Percentiles rank a stretch among this genome's conserved stretches.
Evolutionary conservation across 495 filamentous ascomycete genomes (phyloP).

Genomic region (Beverwykella pulmonaria): DNA sequence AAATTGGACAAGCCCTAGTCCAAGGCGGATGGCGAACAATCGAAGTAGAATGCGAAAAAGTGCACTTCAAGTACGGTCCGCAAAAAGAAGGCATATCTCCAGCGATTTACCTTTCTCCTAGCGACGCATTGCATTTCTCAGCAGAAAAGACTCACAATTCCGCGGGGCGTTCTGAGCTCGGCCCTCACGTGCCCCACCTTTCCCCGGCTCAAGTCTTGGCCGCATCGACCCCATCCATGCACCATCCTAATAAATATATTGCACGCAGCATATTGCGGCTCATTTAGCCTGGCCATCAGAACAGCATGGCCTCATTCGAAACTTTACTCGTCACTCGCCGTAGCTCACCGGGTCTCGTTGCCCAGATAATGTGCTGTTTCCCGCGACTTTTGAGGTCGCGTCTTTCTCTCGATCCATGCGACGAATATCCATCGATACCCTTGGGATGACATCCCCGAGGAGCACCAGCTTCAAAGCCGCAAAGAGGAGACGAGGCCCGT

Average conservation of each 20-base stretch:
- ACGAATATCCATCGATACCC: slow-evolving; percentile 34
- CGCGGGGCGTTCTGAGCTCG: slow-evolving; percentile 14
- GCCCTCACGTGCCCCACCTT: slow-evolving; percentile 1
- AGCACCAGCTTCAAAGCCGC: slow-evolving; percentile 9
- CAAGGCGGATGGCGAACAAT: neutral
- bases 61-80: neutral
- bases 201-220: slow-evolving; percentile 15
- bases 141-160: slow-evolving; percentile 10
- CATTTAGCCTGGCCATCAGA: slow-evolving; percentile 35
- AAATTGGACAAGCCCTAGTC: neutral
- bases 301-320: slow-evolving; percentile 33
- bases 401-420: slow-evolving; percentile 16
- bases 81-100: neutral
- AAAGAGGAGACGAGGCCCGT: slow-evolving; percentile 19
- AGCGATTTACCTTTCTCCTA: slow-evolving; percentile 22
- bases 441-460: slow-evolving; percentile 29
- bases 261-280: slow-evolving; percentile 30
- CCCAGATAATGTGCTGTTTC: slow-evolving; percentile 23
- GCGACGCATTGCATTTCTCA: slow-evolving; percentile 25
- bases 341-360: neutral
- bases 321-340: neutral
- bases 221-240: slow-evolving; percentile 5
- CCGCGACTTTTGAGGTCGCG: neutral
- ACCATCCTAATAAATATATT: slow-evolving; percentile 26
- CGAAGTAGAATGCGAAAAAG: neutral